Conservation (phyloP, 176 grass and related monocot genomes). For the Stipa capillata region DNA sequence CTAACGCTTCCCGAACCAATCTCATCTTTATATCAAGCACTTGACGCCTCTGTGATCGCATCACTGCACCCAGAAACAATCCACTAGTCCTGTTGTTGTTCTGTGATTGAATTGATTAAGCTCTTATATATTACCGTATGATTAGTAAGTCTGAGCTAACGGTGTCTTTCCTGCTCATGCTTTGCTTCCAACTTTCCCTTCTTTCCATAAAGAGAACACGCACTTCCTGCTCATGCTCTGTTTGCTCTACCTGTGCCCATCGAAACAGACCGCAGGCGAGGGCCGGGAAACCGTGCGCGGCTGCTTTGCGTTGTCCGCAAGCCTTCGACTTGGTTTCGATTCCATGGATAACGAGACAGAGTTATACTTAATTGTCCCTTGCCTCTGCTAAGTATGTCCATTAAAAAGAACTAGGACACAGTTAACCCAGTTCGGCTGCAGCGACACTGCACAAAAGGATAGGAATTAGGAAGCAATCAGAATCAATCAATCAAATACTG, state of each 20-base stretch:
- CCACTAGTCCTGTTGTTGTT: not conserved
- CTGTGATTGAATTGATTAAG: not conserved
- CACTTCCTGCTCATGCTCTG: constrained; percentile 11
- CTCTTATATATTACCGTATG: constrained; percentile 16
- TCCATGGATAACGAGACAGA: constrained; percentile 29
- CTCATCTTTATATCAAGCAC: too few species aligned
- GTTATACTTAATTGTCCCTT: not conserved
- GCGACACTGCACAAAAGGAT: not conserved
- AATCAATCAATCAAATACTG: not conserved
- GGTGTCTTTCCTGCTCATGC: constrained; percentile 20
- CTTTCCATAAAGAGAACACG: constrained; percentile 26
- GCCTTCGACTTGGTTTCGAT: constrained; percentile 6
- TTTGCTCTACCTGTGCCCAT: constrained; percentile 6
- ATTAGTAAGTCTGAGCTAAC: constrained; percentile 37
- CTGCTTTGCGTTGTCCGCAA: constrained; percentile 46
- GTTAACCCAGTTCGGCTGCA: not conserved
- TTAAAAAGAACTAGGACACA: not conserved
- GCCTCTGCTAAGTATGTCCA: not conserved
- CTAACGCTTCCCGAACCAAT: too few species aligned
- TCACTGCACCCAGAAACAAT: not conserved
- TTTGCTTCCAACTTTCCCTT: constrained; percentile 39
- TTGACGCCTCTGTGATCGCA: not conserved
- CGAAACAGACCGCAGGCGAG: not conserved
- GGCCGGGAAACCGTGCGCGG: constrained; percentile 3
- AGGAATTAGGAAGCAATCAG: not conserved